Evolutionary conservation across 2,329 filamentous ascomycete species (phyloP), one percentile per base, ranked within the genome.

Genomic region (Dactylellina parvicollis): DNA sequence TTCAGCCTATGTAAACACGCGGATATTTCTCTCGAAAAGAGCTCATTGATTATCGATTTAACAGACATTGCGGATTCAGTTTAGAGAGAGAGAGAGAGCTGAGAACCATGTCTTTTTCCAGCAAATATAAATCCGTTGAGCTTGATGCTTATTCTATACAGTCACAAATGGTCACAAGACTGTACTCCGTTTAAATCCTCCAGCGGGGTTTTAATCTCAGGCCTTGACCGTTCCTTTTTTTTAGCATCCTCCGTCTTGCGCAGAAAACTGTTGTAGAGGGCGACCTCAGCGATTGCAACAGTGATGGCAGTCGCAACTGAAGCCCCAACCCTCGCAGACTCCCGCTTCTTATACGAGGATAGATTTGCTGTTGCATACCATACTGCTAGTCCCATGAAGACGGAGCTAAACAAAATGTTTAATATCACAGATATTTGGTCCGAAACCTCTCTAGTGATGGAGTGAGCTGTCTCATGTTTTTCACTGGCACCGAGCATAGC

Each of bases 331-430:
- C 69, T 64, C 10, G 57, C 4, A 16, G 69, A 32, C 24, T 73
- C 52, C 18, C 52, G 44, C 12, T 47, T 61, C 22, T 28, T 60
- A 14, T 73, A 73, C 4, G 46, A 61, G 3, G 60, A 52, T n/a
- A 73, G 50, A n/a, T 66, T 66, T 44, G 60, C 54, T 3, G 69
- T 73, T 18, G 69, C 69, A 40, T 66, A 73, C 69, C 69, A 73
- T 30, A 73, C 47, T 1, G 69, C 69, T 5, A 73, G 26, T 3
- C 69, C 69, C 18, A 61, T 66, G 38, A 73, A 73, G 28, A 66
- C 22, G 7, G 69, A 59, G 24, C 69, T 73, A 22, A 73, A 73
- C 0, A 73, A 24, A 16, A 73, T 30, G 26, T 73, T 73, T 22
- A 73, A 46, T 10, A 73, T 66, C 4, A 73, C 69, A 10, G 69